Evolutionary conservation across 2,329 filamentous ascomycete species (phyloP), one percentile per base, ranked within the genome.

Genomic region (Cladosporium sp.): DNA sequence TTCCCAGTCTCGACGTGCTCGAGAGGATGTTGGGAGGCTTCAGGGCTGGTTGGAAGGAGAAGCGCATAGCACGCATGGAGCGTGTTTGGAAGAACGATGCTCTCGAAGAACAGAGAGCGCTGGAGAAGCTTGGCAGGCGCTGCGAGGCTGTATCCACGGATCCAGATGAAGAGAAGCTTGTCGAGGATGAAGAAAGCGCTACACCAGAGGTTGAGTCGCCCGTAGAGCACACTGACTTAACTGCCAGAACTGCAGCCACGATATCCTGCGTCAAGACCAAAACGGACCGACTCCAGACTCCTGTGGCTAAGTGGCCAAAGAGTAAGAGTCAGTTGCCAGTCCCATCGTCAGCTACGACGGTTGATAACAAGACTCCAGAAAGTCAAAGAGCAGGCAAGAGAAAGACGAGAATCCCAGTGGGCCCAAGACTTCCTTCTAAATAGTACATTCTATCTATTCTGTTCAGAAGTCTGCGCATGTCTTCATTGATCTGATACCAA

Each of bases 1-100:
- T 56, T 13, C 53, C 68, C 30, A 56, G 26, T 26, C 39, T 65
- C 13, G 59, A 60, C 6, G 34, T 13, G 5, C 66, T 58, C n/a
- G 58, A 65, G 46, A 32, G 21, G 6, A 39, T 32, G n/a, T 66
- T 70, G 63, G 65, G 69, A 3, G 61, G 32, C n/a, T 66, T 66
- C 32, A 21, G 18, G 6, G n/a, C 56, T 16, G 66, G 48, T 8
- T 69, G 65, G 65, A n/a, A 59, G 14, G 61, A 67, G 10, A 26
- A 60, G 54, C 36, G 63, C 11, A 34, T 58, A 30, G 54, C 54
- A 21, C 43, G 43, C 11, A 58, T 65, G 39, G 53, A 65, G 43
- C 43, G 57, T 18, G 56, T 53, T 21, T 65, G 63, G 63, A 65
- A 68, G 43, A 70, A 70, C 32, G 69, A 70, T 58, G 51, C 65